A percentile compares a stretch with the other conserved stretches of the same genome.
Conservation (phyloP, 176 grass and related monocot genomes). For the Urochloa ruziziensis region DNA sequence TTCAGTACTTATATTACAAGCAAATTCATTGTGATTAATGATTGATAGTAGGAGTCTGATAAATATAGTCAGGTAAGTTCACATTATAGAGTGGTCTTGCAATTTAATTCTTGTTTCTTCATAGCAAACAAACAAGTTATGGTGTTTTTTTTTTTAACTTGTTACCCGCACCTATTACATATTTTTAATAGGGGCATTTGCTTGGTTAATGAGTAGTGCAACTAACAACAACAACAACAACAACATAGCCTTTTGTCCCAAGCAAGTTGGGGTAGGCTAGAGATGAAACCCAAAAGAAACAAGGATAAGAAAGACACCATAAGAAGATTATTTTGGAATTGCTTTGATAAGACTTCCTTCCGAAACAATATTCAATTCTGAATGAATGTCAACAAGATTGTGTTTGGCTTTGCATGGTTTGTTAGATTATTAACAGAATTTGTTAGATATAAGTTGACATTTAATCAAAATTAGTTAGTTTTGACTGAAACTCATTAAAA, state of each 20-base stretch:
- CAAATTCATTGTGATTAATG: background rate
- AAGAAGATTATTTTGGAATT: background rate
- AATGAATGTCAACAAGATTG: background rate
- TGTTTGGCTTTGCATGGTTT: background rate
- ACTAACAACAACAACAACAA: too few relatives aligned
- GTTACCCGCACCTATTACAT: background rate
- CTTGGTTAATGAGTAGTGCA: background rate
- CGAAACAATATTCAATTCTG: background rate
- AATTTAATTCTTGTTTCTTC: background rate
- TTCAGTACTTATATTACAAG: conserved; percentile 14
- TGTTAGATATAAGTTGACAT: background rate
- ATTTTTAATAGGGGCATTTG: background rate
- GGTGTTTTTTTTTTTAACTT: background rate
- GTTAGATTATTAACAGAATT: background rate
- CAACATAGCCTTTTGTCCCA: too few relatives aligned
- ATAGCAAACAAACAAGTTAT: background rate
- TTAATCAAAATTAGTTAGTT: background rate
- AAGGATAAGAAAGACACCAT: too few relatives aligned
- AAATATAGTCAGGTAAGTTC: background rate
- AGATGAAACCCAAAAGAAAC: too few relatives aligned
- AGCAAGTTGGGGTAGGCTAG: too few relatives aligned
- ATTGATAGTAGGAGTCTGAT: background rate
- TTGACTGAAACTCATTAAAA: background rate
- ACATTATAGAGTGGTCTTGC: background rate
- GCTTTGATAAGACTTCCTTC: background rate